A percentile compares a stretch with the other conserved stretches of the same genome.
Conservation (phyloP, 106 monocot genomes). For the Platanthera zijinensis region DNA sequence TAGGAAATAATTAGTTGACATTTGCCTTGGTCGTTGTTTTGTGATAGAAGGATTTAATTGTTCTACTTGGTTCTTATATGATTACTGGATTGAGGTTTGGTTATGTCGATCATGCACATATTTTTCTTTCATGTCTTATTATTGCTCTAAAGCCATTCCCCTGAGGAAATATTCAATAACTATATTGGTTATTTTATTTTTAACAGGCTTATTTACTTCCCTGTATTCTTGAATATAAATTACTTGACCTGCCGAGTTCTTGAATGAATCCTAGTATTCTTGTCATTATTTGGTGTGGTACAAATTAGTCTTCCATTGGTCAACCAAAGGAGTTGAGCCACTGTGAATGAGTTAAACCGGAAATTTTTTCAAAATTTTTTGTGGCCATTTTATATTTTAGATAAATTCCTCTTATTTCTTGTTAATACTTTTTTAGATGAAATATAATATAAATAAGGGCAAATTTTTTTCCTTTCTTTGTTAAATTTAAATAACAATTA, state of each 20-base stretch:
- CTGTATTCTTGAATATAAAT: not conserved
- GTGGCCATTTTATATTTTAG: no score
- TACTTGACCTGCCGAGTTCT: not conserved
- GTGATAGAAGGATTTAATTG: not conserved
- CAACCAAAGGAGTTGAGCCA: no score
- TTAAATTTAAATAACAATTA: no score
- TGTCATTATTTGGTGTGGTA: not conserved
- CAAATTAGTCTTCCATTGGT: no score
- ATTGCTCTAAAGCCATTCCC: not conserved
- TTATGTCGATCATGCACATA: not conserved
- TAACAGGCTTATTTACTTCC: not conserved
- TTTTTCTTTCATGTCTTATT: not conserved
- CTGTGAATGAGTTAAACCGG: no score
- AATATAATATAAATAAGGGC: no score
- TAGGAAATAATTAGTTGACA: not conserved
- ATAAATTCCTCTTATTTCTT: no score
- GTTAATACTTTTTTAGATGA: no score
- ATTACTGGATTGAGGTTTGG: not conserved
- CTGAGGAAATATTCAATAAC: not conserved
- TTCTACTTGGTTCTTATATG: not conserved
- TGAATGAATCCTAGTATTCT: not conserved
- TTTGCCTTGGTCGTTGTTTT: not conserved
- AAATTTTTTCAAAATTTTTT: no score
- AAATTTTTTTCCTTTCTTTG: no score
- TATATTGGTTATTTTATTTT: not conserved